A percentile compares a stretch with the other conserved stretches of the same genome.
Evolutionary conservation across 2,329 filamentous ascomycete genomes (phyloP).

Genomic region (Daldinia sp.): DNA sequence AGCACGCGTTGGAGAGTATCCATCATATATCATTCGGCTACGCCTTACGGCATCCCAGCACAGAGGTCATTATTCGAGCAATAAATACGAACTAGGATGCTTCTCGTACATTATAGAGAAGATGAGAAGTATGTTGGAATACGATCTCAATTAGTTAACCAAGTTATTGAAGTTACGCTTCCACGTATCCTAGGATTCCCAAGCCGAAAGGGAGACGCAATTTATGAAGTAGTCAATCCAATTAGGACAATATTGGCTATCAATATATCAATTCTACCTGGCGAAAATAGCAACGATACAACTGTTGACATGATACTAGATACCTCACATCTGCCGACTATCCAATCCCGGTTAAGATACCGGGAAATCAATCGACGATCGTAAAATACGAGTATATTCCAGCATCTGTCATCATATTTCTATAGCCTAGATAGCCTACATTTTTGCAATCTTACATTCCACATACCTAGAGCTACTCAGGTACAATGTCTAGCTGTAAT

Average conservation of each 20-base stretch:
- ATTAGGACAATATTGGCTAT: not conserved
- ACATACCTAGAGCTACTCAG: not conserved
- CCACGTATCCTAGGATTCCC: not conserved
- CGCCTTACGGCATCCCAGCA: not conserved
- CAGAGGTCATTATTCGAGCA: not conserved
- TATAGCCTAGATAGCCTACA: not conserved
- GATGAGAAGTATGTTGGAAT: not conserved
- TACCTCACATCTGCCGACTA: slow-evolving; percentile 26
- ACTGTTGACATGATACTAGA: slow-evolving; percentile 10
- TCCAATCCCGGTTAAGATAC: slow-evolving; percentile 28
- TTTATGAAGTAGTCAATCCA: not conserved
- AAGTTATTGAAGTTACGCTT: not conserved
- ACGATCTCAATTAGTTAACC: not conserved
- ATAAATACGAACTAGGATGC: not conserved
- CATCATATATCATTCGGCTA: slow-evolving; percentile 11
- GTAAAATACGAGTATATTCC: slow-evolving; percentile 5
- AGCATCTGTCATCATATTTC: not conserved
- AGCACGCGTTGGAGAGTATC: not conserved
- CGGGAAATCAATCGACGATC: not conserved
- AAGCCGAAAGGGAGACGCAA: not conserved
- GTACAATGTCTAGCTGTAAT: slow-evolving; percentile 24
- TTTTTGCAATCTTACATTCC: not conserved
- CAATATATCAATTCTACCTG: not conserved
- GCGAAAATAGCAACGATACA: not conserved
- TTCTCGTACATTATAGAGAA: not conserved